These are phyloP conservation scores for Fusarium buxicola DNA, from an alignment of 2,329 filamentous ascomycete genomes.

Conservation along the genomic window DNA sequence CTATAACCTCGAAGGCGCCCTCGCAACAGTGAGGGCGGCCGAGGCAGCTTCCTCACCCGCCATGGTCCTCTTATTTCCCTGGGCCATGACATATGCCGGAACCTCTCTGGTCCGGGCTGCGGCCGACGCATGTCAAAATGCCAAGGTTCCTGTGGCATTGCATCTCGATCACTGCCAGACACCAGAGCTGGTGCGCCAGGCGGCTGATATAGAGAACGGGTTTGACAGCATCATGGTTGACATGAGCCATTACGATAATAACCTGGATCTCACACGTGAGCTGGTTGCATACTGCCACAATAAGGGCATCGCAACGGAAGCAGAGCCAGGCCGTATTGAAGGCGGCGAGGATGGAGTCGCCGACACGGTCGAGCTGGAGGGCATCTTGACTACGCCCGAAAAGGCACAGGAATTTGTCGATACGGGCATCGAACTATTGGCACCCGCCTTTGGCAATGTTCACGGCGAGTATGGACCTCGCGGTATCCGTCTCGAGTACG, in stretches of 20 bases:
- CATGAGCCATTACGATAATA: slow-evolving; percentile 80
- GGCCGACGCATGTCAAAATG: slow-evolving; percentile 63
- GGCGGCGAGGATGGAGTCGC: slow-evolving; percentile 74
- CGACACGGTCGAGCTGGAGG: slow-evolving; percentile 63
- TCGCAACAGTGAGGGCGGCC: slow-evolving; percentile 74
- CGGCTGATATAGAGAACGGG: slow-evolving; percentile 52
- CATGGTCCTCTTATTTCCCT: slow-evolving; percentile 79
- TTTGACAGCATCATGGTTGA: slow-evolving; percentile 83
- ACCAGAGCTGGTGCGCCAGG: slow-evolving; percentile 67
- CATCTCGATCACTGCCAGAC: slow-evolving; percentile 76
- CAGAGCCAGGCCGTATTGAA: slow-evolving; percentile 61
- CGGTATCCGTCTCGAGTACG: slow-evolving; percentile 54
- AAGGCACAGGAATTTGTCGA: slow-evolving; percentile 77
- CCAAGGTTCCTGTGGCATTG: slow-evolving; percentile 68
- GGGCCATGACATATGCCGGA: slow-evolving; percentile 74
- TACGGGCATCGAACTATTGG: slow-evolving; percentile 79
- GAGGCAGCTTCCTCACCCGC: slow-evolving; percentile 73
- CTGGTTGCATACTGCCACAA: slow-evolving; percentile 71
- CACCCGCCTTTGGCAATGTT: slow-evolving; percentile 81
- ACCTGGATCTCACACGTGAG: slow-evolving; percentile 70
- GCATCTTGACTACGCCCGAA: slow-evolving; percentile 72
- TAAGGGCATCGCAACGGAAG: slow-evolving; percentile 74
- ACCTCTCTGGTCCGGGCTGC: slow-evolving; percentile 65
- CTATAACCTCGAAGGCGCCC: slow-evolving; percentile 77
- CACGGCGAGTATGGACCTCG: slow-evolving; percentile 78